Evolutionary conservation across 2,329 filamentous ascomycete genomes (phyloP).

Genomic region (Fusarium subglutinans): DNA sequence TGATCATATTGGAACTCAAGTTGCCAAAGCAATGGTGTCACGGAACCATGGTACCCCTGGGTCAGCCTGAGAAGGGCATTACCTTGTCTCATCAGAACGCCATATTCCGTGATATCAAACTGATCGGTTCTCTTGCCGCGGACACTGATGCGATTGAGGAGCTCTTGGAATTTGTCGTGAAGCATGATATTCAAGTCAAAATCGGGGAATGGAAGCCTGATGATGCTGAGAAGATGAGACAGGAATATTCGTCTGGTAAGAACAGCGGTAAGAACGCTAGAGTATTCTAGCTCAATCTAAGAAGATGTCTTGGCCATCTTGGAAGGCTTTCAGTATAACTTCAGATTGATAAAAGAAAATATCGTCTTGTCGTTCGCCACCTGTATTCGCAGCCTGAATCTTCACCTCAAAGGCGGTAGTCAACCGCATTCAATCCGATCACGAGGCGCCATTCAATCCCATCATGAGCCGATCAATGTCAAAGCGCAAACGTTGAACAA

Average conservation of each 20-base stretch:
- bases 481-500: neutral
- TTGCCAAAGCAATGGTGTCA: conserved; percentile 14
- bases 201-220: conserved; percentile 13
- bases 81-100: neutral
- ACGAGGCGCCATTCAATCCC: neutral
- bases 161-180: neutral
- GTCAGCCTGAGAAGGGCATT: conserved; percentile 4
- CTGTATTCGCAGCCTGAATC: no score
- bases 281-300: neutral
- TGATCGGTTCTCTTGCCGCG: neutral
- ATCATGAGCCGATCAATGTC: neutral
- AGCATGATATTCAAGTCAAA: conserved; percentile 2
- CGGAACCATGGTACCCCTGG: conserved; percentile 6
- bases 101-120: neutral
- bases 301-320: rapidly evolving
- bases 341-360: no score
- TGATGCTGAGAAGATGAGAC: conserved; percentile 6
- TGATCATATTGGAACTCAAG: neutral
- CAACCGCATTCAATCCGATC: no score
- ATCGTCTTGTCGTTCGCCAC: no score
- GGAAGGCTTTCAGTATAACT: neutral
- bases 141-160: neutral
- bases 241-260: neutral
- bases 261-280: neutral
- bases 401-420: no score